Conservation (phyloP, 2,329 filamentous ascomycete genomes). For the Helotiales sp. region DNA sequence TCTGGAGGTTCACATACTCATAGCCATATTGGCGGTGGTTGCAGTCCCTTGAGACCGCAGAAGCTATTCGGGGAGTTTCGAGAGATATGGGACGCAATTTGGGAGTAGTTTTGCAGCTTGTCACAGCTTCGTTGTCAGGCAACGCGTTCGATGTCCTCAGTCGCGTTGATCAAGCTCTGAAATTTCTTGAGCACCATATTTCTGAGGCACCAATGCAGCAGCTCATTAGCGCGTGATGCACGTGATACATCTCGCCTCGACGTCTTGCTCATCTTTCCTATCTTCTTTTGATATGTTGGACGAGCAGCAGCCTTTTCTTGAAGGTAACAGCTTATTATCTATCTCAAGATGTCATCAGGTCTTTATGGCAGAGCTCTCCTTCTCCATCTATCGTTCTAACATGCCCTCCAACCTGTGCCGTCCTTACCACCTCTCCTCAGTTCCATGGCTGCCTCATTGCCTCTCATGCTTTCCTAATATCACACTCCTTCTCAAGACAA, state of each 20-base stretch:
- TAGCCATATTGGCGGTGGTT: conserved; percentile 50
- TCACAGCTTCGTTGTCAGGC: not conserved
- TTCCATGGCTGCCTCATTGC: too few species aligned
- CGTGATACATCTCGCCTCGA: not conserved
- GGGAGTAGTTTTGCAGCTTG: not conserved
- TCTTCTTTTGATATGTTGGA: too few species aligned
- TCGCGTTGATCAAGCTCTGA: conserved; percentile 7
- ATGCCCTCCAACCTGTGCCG: too few species aligned
- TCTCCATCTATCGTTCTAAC: too few species aligned
- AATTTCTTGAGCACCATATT: conserved; percentile 7
- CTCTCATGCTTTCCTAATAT: too few species aligned
- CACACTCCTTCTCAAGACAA: too few species aligned
- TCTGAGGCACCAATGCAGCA: conserved; percentile 16
- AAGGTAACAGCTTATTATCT: not conserved
- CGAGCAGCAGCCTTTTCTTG: too few species aligned
- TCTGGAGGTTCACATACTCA: conserved; percentile 49
- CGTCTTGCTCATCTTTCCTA: not conserved
- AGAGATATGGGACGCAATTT: not conserved
- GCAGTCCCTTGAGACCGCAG: conserved; percentile 20
- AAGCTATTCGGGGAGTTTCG: conserved; percentile 3
- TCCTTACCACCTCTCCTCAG: too few species aligned
- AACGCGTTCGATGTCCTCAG: conserved; percentile 9
- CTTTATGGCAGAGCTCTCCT: conserved; percentile 18
- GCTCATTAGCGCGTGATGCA: not conserved
- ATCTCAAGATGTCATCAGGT: conserved; percentile 30